A percentile compares a stretch with the other conserved stretches of the same genome.
phyloP scores from a whole-genome alignment of 2,329 filamentous ascomycete species.

The Penicillium sp. region DNA sequence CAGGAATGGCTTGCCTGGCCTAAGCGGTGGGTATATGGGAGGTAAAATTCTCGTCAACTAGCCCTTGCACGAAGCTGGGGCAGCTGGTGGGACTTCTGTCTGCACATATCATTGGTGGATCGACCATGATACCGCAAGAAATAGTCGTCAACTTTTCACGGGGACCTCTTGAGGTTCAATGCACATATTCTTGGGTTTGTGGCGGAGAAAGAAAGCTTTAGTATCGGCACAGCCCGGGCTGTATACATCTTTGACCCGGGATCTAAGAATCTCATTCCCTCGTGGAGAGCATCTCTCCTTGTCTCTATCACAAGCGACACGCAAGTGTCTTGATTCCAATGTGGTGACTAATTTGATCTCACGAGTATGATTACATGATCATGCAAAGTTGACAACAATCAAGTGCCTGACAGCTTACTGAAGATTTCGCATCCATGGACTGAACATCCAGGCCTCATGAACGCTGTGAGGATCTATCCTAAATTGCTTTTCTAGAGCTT shows the following conservation, averaged over 20 bases:
- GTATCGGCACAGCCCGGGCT: not conserved
- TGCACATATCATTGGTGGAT: not conserved
- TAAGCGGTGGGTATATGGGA: conserved; percentile 20
- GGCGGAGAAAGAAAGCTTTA: not conserved
- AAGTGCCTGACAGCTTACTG: not conserved
- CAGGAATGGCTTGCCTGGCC: conserved; percentile 26
- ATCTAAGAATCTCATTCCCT: not conserved
- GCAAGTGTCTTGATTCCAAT: not conserved
- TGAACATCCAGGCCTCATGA: not conserved
- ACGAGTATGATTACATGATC: not conserved
- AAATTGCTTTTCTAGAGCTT: not conserved
- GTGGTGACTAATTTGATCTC: not conserved
- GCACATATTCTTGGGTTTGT: not conserved
- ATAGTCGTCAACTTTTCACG: too few species aligned
- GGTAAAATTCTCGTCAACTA: not conserved
- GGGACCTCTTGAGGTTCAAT: not conserved
- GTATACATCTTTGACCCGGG: not conserved
- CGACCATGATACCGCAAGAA: too few species aligned
- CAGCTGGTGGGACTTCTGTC: not conserved
- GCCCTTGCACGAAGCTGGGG: not conserved
- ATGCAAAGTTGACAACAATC: not conserved
- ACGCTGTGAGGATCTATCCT: not conserved
- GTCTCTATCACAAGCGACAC: not conserved
- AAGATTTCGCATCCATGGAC: not conserved
- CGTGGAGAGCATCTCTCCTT: not conserved